Conservation (phyloP, 169 alveolate genomes). For the Cyclospora cayetanensis region DNA sequence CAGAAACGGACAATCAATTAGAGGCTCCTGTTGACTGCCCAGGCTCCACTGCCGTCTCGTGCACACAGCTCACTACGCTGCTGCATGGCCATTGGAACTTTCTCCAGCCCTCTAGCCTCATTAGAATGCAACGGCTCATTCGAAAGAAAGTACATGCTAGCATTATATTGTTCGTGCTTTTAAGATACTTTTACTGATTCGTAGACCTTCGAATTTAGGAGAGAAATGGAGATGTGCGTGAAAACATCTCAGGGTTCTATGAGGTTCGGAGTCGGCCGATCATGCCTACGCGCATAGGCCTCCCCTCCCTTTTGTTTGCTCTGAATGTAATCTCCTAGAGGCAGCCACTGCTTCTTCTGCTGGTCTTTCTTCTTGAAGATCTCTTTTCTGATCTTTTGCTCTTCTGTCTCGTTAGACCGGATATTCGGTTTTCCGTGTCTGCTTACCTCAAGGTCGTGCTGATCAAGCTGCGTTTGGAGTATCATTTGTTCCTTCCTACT, state of each 20-base stretch:
- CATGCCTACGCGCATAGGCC: constrained; percentile 76
- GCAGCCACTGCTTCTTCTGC: constrained; percentile 76
- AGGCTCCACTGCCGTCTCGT: no score
- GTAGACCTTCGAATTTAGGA: no score
- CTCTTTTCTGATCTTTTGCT: constrained; percentile 71
- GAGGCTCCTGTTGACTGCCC: no score
- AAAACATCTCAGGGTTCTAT: constrained; percentile 41
- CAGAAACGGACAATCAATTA: no score
- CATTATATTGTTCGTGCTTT: no score
- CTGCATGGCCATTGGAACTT: no score
- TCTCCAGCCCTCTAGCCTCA: no score
- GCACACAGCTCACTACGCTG: no score
- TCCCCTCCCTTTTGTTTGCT: constrained; percentile 83
- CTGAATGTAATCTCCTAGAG: constrained; percentile 77
- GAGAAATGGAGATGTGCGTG: background rate
- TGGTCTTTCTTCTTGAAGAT: constrained; percentile 72
- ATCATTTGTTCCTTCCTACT: constrained; percentile 74
- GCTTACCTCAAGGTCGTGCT: constrained; percentile 75
- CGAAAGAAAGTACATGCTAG: background rate
- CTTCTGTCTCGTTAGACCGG: constrained; percentile 55
- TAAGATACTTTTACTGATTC: background rate
- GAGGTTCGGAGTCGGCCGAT: constrained; percentile 73
- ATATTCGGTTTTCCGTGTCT: constrained; percentile 62
- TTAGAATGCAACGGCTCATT: no score
- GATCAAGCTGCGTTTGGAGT: constrained; percentile 81